Evolutionary conservation across 2,329 filamentous ascomycete genomes (phyloP).

Genomic region (Diaporthe citriasiana): DNA sequence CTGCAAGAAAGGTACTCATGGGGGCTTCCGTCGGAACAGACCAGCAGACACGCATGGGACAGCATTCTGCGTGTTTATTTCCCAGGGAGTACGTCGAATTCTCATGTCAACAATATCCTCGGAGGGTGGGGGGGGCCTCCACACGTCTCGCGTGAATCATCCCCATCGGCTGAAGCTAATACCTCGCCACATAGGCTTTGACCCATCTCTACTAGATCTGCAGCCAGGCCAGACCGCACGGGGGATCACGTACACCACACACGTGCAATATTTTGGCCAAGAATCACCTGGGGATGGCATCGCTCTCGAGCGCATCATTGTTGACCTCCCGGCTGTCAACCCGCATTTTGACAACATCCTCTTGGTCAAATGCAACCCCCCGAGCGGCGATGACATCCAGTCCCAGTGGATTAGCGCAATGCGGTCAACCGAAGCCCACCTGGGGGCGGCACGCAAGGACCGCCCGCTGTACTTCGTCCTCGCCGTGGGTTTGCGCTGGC

Average conservation of each 20-base stretch:
- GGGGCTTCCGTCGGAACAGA: neutral
- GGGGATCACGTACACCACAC: neutral
- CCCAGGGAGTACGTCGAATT: neutral
- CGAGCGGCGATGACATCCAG: neutral
- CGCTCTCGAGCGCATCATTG: neutral
- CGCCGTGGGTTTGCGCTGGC: conserved; percentile 5
- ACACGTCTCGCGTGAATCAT: neutral
- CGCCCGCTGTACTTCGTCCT: neutral
- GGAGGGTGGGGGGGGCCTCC: no score
- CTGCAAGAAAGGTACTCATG: neutral
- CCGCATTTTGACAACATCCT: no score
- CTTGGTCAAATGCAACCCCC: neutral
- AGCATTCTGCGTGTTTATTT: neutral
- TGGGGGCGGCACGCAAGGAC: neutral
- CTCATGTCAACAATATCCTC: neutral
- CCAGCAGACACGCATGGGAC: conserved; percentile 4
- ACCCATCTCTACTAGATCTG: neutral
- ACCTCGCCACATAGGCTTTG: neutral
- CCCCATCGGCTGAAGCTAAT: neutral
- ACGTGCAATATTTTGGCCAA: no score
- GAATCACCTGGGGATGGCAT: neutral
- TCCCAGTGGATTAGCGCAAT: neutral
- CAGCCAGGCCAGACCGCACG: neutral
- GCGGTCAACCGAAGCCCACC: neutral
- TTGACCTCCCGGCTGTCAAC: neutral